A percentile compares a stretch with the other conserved stretches of the same genome.
Evolutionary conservation across 495 filamentous ascomycete species (phyloP).

Genomic region (Aspergillus egyptiacus): DNA sequence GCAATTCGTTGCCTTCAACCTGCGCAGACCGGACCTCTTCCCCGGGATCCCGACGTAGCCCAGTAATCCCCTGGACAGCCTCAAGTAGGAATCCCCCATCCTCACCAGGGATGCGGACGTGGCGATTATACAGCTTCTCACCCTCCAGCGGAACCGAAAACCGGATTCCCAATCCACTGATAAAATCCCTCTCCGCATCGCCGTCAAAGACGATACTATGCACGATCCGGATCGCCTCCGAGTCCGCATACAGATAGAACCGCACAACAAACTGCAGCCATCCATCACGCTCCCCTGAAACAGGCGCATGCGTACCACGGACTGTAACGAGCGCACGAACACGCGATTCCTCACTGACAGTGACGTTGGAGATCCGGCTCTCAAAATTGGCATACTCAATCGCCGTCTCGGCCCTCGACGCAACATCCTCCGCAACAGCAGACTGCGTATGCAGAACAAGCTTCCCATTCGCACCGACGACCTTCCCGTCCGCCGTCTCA

Average conservation of each 20-base stretch:
- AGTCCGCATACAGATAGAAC: slow-evolving; percentile 41
- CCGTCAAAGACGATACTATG: slow-evolving; percentile 38
- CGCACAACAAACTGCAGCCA: slow-evolving; percentile 38
- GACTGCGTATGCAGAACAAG: slow-evolving; percentile 35
- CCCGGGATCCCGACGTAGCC: slow-evolving; percentile 35
- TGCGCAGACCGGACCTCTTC: slow-evolving; percentile 29
- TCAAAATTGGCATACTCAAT: slow-evolving; percentile 21
- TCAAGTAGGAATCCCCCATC: slow-evolving; percentile 35
- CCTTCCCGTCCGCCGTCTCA: slow-evolving; percentile 29
- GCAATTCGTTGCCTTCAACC: slow-evolving; percentile 26
- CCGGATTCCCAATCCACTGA: slow-evolving; percentile 33
- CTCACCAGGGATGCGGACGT: slow-evolving; percentile 33
- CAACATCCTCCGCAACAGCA: slow-evolving; percentile 24
- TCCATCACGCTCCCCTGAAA: slow-evolving; percentile 15
- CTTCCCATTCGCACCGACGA: slow-evolving; percentile 36
- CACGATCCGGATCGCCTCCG: slow-evolving; percentile 30
- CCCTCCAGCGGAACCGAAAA: slow-evolving; percentile 34
- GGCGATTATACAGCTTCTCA: slow-evolving; percentile 36
- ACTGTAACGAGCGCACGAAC: slow-evolving; percentile 35
- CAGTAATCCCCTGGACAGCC: slow-evolving; percentile 38
- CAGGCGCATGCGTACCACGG: slow-evolving; percentile 17
- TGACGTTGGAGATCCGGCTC: slow-evolving; percentile 18
- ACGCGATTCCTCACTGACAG: slow-evolving; percentile 15
- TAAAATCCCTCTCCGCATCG: slow-evolving; percentile 28
- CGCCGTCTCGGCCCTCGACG: slow-evolving; percentile 11